phyloP scores from a whole-genome alignment of 202 grass and related monocot genomes.

The Elaeis oleifera region DNA sequence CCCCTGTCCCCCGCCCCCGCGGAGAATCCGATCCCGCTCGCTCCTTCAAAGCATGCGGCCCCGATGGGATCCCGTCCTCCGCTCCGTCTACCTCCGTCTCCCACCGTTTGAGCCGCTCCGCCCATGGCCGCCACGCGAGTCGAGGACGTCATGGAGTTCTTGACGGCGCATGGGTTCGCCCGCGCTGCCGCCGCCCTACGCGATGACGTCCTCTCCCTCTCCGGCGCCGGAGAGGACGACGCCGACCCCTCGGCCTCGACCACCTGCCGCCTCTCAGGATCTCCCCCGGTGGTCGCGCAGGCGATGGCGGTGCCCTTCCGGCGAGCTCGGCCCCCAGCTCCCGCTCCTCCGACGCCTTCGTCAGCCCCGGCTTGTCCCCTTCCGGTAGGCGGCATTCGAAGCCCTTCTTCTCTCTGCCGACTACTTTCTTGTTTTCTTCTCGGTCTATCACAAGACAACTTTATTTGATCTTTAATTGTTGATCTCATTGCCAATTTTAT shows the following conservation, averaged over 20 bases:
- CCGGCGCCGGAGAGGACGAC: background rate
- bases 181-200: conserved; percentile 68
- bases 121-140: conserved; percentile 64
- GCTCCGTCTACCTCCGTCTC: too few relatives aligned
- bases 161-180: conserved; percentile 62
- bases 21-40: too few relatives aligned
- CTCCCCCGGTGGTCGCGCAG: conserved; percentile 17
- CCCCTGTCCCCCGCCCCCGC: too few relatives aligned
- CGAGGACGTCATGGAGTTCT: conserved; percentile 80
- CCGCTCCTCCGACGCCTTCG: conserved; percentile 58
- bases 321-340: conserved; percentile 52
- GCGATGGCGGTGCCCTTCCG: conserved; percentile 10
- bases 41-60: too few relatives aligned
- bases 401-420: background rate
- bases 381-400: conserved; percentile 46
- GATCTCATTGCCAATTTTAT: conserved; percentile 2
- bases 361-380: conserved; percentile 71
- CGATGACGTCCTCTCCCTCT: conserved; percentile 55
- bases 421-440: too few relatives aligned
- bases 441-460: background rate
- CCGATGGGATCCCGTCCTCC: too few relatives aligned
- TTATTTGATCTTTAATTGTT: conserved; percentile 31
- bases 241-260: conserved; percentile 17
- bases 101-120: background rate
- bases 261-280: conserved; percentile 51